These are phyloP conservation scores for Puccinia brachypodii DNA, from an alignment of 1,284 basidiomycete genomes.

Conservation along the genomic window DNA sequence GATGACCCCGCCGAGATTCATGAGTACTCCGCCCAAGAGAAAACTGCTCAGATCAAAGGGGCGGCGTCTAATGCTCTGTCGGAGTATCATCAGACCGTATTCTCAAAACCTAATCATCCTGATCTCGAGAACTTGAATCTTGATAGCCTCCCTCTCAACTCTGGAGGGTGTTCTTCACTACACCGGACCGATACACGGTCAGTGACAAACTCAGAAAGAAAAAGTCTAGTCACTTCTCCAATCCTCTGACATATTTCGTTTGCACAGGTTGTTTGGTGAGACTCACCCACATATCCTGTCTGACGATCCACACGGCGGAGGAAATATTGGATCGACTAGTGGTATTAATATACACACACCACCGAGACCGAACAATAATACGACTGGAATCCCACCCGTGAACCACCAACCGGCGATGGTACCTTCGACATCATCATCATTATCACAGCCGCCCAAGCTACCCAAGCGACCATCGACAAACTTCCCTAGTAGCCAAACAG, in stretches of 20 bases:
- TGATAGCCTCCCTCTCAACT: background rate
- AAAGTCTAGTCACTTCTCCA: background rate
- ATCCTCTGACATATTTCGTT: constrained; percentile 1
- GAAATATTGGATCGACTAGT: background rate
- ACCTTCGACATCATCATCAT: background rate
- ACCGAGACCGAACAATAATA: background rate
- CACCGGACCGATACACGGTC: constrained; percentile 15
- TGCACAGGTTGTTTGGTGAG: constrained; percentile 40
- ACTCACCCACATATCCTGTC: constrained; percentile 33
- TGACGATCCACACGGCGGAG: background rate
- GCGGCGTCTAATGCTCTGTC: constrained; percentile 48
- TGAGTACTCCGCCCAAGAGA: constrained; percentile 50
- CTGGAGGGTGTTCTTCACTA: constrained; percentile 10
- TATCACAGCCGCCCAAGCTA: constrained; percentile 9
- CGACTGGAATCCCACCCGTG: background rate
- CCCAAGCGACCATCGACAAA: background rate
- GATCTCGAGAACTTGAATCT: background rate
- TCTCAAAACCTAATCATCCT: constrained; percentile 19
- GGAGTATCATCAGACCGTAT: constrained; percentile 21
- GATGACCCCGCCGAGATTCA: constrained; percentile 51
- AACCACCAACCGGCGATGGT: background rate
- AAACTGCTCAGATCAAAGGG: constrained; percentile 51
- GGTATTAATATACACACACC: no score
- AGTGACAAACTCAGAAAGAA: background rate
- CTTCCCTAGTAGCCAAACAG: background rate